Percentiles rank a stretch among this genome's conserved stretches.
These are phyloP conservation scores for Lactarius tabidus DNA, from an alignment of 768 basidiomycete genomes.

Conservation along the genomic window DNA sequence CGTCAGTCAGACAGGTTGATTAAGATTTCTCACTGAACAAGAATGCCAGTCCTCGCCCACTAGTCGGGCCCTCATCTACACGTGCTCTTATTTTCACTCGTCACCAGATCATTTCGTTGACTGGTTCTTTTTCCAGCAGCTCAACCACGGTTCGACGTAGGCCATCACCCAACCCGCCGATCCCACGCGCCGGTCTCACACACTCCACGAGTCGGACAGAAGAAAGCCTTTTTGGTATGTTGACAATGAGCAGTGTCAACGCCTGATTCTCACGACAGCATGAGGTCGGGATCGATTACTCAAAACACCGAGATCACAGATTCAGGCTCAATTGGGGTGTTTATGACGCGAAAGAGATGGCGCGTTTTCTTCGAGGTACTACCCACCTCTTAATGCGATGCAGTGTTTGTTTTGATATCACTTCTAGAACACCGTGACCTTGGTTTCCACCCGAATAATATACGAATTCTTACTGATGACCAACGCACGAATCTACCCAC, in stretches of 20 bases:
- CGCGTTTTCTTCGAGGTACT: neutral
- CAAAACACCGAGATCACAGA: neutral
- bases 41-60: neutral
- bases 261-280: neutral
- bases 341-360: neutral
- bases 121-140: neutral
- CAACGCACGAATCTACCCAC: neutral
- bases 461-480: neutral
- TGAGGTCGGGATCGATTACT: conserved; percentile 12
- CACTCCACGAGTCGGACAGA: neutral
- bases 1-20: neutral
- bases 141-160: neutral
- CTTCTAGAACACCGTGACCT: neutral
- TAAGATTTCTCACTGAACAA: neutral
- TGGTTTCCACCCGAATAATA: neutral
- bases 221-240: neutral
- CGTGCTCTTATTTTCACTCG: neutral
- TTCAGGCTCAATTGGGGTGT: neutral
- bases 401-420: neutral
- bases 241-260: too few relatives aligned
- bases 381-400: neutral
- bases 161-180: neutral
- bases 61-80: neutral
- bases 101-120: neutral
- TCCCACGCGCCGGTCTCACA: neutral